phyloP scores from a whole-genome alignment of 2,329 filamentous ascomycete genomes.

The Diaporthe sp. region DNA sequence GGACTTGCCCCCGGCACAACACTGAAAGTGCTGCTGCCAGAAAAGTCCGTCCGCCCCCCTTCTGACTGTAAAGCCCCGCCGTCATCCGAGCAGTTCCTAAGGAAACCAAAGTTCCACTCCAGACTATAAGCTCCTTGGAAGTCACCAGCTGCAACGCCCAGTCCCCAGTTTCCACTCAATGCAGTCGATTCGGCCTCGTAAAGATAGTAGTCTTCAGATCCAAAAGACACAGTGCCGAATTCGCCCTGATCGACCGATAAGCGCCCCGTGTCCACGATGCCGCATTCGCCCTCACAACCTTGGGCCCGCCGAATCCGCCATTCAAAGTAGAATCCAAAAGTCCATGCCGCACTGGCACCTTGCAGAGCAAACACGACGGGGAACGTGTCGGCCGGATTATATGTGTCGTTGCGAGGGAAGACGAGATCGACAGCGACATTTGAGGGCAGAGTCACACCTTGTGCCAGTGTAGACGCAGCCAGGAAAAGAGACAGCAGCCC shows the following conservation, averaged over 20 bases:
- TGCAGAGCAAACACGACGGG: constrained; percentile 44
- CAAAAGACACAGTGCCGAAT: background rate
- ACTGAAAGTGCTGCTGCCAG: constrained; percentile 4
- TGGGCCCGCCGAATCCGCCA: constrained; percentile 4
- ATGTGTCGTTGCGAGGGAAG: constrained; percentile 46
- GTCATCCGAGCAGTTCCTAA: constrained; percentile 9
- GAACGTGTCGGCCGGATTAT: constrained; percentile 40
- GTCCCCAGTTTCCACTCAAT: background rate
- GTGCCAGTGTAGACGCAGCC: background rate
- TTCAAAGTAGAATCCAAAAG: constrained; percentile 5
- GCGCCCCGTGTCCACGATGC: constrained; percentile 1
- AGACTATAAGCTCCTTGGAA: background rate
- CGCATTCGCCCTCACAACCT: constrained; percentile 6
- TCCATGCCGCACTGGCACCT: constrained; percentile 36
- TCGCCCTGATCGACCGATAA: constrained; percentile 6
- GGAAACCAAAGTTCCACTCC: constrained; percentile 23
- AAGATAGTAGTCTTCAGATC: constrained; percentile 4
- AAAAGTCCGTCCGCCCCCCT: background rate
- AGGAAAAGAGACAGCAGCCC: background rate
- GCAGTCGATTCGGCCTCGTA: background rate
- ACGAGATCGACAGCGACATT: constrained; percentile 42
- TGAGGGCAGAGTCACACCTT: constrained; percentile 42
- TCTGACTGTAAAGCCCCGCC: background rate
- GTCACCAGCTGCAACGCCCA: background rate
- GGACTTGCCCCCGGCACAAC: background rate